A percentile compares a stretch with the other conserved stretches of the same genome.
Conservation (phyloP, 306 rosid species). For the Lotus japonicus region DNA sequence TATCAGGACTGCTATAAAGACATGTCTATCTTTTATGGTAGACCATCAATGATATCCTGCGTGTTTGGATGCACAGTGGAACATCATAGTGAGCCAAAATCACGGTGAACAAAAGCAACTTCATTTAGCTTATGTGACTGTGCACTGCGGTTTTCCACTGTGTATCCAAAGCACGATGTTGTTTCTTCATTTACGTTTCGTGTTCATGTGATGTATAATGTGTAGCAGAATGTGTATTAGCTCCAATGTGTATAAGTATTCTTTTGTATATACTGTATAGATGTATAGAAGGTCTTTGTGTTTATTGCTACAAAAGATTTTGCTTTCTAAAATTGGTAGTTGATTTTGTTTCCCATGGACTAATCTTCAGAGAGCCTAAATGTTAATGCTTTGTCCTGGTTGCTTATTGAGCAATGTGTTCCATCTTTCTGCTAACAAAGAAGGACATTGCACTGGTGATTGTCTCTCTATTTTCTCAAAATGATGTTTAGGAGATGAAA, state of each 20-base stretch:
- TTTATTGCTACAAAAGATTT: not conserved
- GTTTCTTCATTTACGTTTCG: not conserved
- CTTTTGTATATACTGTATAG: conserved; percentile 3
- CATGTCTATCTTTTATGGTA: not conserved
- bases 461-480: not conserved
- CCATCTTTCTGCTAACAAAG: not conserved
- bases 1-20: conserved; percentile 29
- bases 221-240: not conserved
- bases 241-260: conserved; percentile 11
- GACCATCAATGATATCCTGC: not conserved
- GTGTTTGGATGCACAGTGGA: too few relatives aligned
- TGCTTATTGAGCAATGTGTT: not conserved
- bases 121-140: too few relatives aligned
- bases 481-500: too few relatives aligned
- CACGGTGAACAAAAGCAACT: too few relatives aligned
- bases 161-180: not conserved
- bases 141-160: too few relatives aligned
- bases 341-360: conserved; percentile 5
- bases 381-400: not conserved
- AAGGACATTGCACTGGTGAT: not conserved
- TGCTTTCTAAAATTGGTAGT: not conserved
- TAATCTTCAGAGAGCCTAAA: not conserved
- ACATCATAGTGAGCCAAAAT: too few relatives aligned
- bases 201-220: conserved; percentile 4
- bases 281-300: not conserved